Evolutionary conservation across 805 yeast genomes (phyloP), one percentile per base, ranked within the genome.

Genomic region (Candida pseudoglaebosa): DNA sequence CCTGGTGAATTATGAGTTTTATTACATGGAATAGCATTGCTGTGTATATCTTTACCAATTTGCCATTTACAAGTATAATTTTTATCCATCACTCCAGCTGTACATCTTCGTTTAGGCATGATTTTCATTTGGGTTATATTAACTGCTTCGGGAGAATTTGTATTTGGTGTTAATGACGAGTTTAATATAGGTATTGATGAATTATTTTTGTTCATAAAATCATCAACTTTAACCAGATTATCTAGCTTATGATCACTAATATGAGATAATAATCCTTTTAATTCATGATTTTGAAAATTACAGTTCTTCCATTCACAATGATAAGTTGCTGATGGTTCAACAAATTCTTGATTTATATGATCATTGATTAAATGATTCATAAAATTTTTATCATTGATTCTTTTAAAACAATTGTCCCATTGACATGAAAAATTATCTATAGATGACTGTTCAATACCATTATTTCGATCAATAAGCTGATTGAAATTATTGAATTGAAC

Each of bases 271-370:
- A 89, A 61, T 4, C 71, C 55, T 21, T 77, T 65, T 34, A 82
- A 53, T 48, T 78, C 79, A 13, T 61, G 54, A 20, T 83, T 70
- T 15, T 66, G 64, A 53, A 71, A 85, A 31, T 73, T 62, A 69
- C 96, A 89, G 38, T 79, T 71, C 40, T 67, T 61, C 96, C 95
- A 88, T 52, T 80, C 87, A 63, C 96, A 89, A 35, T 71, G 65
- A 36, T 59, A 66, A 8, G 42, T 26, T 10, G 14, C 31, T 24
- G 17, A 21, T 15, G 30, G 39, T 17, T 37, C 24, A 17, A 31
- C 10, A 52, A 77, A 81, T 29, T 68, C 74, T 36, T 69, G 70
- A 28, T 70, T 61, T 16, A 82, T 49, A 53, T 83, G 89, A 31
- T 67, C 64, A 41, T 75, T 77, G 14, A 61, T 43, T 4, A 68